Base-by-base conservation (phyloP, 495 filamentous ascomycete species). In the Trichoderma reesei region DNA sequence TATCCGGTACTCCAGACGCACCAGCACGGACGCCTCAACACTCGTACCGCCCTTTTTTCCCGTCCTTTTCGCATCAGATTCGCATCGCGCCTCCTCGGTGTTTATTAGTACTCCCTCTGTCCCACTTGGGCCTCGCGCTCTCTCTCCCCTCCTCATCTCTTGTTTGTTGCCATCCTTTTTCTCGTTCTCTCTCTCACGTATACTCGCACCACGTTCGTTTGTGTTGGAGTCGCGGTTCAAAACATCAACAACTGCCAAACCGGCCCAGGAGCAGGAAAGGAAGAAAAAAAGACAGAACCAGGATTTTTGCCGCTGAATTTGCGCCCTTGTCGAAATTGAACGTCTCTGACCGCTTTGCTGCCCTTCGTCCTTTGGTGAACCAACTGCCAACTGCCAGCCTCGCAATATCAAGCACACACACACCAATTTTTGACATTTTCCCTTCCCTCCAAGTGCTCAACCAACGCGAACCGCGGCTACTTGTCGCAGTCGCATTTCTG, bases 381-480 rank as follows among this genome's bases (percentile, higher is more conserved):
- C 62, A 33, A 44, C 51, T 56, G 51, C 51, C 65, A 68, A n/a
- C n/a, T n/a, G n/a, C n/a, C n/a, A n/a, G n/a, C n/a, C n/a, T n/a
- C n/a, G n/a, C n/a, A n/a, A n/a, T n/a, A n/a, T n/a, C n/a, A n/a
- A n/a, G n/a, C n/a, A n/a, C n/a, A 61, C 61, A 66, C 60, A 39
- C 4, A 4, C 37, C 4, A 39, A 39, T 37, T 60, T 31, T 36
- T 54, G 65, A 61, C 46, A 44, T 41, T 68, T 62, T 41, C 61
- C 44, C 37, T 39, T 39, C 37, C 33, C 36, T 14, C 38, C 46
- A 63, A 62, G 59, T 59, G 65, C n/a, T n/a, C n/a, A n/a, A n/a
- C n/a, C n/a, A n/a, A n/a, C n/a, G n/a, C n/a, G 67, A 62, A 65
- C 63, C 67, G 68, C 65, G 63, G 66, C 64, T 63, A 59, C 44